phyloP scores from a whole-genome alignment of 148 eudicot genomes.

The Rhododendron ferrugineum region DNA sequence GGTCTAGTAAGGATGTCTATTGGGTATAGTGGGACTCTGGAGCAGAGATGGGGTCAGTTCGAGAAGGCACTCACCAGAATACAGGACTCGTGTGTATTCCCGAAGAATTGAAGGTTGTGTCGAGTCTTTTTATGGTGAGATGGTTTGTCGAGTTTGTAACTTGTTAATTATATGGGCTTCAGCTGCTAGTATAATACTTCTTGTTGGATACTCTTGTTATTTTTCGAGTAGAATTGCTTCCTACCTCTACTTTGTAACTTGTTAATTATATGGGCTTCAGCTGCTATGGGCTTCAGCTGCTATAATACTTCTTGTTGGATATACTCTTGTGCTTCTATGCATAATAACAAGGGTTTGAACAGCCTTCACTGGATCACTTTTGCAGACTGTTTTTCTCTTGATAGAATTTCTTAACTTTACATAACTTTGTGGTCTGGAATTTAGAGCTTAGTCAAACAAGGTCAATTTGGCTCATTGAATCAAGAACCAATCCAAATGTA shows the following conservation, averaged over 20 bases:
- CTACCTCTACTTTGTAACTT: neutral
- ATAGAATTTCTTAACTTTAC: neutral
- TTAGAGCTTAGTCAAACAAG: neutral
- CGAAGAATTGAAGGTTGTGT: slow-evolving; percentile 2
- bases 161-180: neutral
- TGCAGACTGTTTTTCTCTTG: neutral
- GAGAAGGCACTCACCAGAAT: slow-evolving; percentile 61
- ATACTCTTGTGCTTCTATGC: neutral
- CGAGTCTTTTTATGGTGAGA: neutral
- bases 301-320: neutral
- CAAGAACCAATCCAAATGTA: neutral
- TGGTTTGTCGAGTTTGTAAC: neutral
- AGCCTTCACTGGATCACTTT: neutral
- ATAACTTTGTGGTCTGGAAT: neutral
- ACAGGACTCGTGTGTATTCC: slow-evolving; percentile 28
- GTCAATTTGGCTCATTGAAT: neutral
- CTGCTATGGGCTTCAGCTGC: neutral
- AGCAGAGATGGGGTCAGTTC: slow-evolving; percentile 85
- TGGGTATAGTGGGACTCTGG: slow-evolving; percentile 79
- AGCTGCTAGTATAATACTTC: neutral
- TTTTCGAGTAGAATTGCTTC: neutral
- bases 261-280: neutral
- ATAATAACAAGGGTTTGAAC: neutral
- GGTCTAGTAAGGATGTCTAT: slow-evolving; percentile 87
- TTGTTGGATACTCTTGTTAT: neutral